Evolutionary conservation across 2,329 filamentous ascomycete species (phyloP), one percentile per base, ranked within the genome.

Genomic region (Calonectria ilicicola): DNA sequence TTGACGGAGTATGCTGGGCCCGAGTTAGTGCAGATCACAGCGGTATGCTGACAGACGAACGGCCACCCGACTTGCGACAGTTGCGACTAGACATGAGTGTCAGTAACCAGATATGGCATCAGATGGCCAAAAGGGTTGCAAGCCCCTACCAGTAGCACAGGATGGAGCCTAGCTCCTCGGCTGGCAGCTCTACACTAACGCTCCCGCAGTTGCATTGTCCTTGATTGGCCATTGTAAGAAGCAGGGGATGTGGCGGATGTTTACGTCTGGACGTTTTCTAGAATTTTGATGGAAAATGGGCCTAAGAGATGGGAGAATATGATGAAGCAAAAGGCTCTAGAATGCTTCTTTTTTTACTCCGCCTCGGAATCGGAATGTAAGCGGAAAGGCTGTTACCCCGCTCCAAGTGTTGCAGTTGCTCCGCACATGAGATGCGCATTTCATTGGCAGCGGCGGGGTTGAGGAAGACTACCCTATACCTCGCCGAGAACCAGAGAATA

Each of bases 141-240:
- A 23, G n/a, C 53, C 53, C 53, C 29, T 58, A 58, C 53, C 53
- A 58, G 23, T 58, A 58, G 14, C 53, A 58, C n/a, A 58, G n/a
- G 23, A 58, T 38, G 19, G 53, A 58, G 53, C 29, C 32, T 58
- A 58, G 35, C 10, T 58, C 10, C 53, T 58, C 29, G 32, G 53
- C 32, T 58, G 53, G 38, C 32, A 58, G 53, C 53, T 58, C 53
- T 32, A 58, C 53, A 38, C 32, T 58, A 14, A 58, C 29, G 29
- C 32, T 58, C 38, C 53, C 53, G 2, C 53, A 58, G 53, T 58
- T 58, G 53, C 53, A 58, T 10, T n/a, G n/a, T 58, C 53, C 53
- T 9, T 58, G 53, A 58, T 58, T 58, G 53, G 53, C 21, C 53
- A 58, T 58, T 21, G 15, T 38, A n/a, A 32, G 35, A 5, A 21